Base-by-base conservation (phyloP, 2,329 filamentous ascomycete genomes). In the Colletotrichum agaves region DNA sequence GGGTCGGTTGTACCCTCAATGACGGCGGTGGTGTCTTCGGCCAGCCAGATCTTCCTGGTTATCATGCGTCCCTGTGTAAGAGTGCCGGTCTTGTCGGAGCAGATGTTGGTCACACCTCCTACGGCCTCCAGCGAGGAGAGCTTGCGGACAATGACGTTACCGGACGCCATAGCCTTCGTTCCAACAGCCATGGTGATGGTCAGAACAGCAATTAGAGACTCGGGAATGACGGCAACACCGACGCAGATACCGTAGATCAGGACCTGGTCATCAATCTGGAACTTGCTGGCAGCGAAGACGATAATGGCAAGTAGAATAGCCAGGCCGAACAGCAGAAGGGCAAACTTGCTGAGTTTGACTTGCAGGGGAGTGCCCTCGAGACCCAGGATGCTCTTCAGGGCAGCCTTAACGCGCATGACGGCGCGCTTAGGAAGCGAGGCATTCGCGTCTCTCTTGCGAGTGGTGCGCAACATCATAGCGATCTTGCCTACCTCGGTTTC, bases 261-360 rank as follows among this genome's bases (percentile, higher is more conserved):
- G 13, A 89, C 85, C 67, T 90, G 86, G 67, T 85, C 83, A 44
- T 81, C 77, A 49, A 89, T 78, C 1, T 83, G 55, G 78, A 85
- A 90, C 64, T 79, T 79, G 75, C 84, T 87, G 69, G 83, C 87
- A 5, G 83, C 85, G 75, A 90, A 90, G 72, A 90, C 88, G 58
- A 90, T 85, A 66, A 90, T 75, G 56, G 85, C 87, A 37, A 90
- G 81, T 3, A 89, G 72, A 61, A 90, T 81, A 47, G 88, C 94
- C 57, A 93, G 86, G 52, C 85, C 89, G 74, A 97, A 97, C 2
- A 97, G 87, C 3, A 93, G 76, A 47, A 96, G 89, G 31, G 94
- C 93, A 74, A 97, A 90, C 78, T 94, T 93, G 80, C 91, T 93
- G 58, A 97, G 85, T 75, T 93, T 95, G 71, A 91, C 90, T 80